Conservation (phyloP, 2,329 filamentous ascomycete species). For the Penicillium glabrum region DNA sequence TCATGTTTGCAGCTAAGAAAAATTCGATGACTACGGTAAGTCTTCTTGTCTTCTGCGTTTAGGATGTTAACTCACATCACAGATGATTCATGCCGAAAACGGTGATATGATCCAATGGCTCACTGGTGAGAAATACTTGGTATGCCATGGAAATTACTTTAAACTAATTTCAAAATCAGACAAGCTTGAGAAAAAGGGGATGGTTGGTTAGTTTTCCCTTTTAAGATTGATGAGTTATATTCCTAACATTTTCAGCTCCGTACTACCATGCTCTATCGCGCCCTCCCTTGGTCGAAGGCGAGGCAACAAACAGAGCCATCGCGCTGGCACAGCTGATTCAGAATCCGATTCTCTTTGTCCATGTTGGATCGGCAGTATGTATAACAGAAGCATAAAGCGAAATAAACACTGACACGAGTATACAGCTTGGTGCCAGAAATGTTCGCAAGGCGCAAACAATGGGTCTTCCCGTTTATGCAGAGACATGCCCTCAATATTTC, state of each 20-base stretch:
- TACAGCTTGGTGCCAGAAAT: conserved; percentile 46
- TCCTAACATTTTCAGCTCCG: conserved; percentile 30
- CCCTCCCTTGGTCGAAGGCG: conserved; percentile 43
- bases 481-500: conserved; percentile 61
- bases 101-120: conserved; percentile 44
- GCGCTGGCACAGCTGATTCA: conserved; percentile 51
- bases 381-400: not conserved
- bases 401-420: not conserved
- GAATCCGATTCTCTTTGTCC: conserved; percentile 55
- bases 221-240: no score
- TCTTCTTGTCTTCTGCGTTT: not conserved
- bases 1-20: conserved; percentile 30
- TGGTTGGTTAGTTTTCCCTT: conserved; percentile 4
- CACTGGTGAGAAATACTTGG: conserved; percentile 13
- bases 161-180: conserved; percentile 10
- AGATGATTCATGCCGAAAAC: conserved; percentile 50
- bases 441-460: conserved; percentile 53
- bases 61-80: not conserved
- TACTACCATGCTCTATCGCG: conserved; percentile 45
- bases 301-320: conserved; percentile 53
- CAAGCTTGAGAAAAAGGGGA: conserved; percentile 32
- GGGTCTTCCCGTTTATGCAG: conserved; percentile 55
- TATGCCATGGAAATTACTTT: not conserved
- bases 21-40: conserved; percentile 8
- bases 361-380: conserved; percentile 45